Evolutionary conservation across 106 monocot genomes (phyloP).

Genomic region (Amphibolis antarctica): DNA sequence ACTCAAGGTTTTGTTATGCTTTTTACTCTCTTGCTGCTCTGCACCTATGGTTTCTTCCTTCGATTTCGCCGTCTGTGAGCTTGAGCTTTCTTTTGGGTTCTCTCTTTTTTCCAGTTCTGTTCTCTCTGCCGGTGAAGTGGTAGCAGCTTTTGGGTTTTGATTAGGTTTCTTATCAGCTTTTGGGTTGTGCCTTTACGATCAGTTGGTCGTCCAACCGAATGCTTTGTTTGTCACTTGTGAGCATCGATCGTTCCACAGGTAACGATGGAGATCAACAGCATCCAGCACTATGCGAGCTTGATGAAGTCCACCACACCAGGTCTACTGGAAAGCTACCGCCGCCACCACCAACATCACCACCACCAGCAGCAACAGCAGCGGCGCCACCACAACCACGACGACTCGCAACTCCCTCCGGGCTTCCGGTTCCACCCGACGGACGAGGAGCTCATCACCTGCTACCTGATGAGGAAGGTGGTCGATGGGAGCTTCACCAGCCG

Average conservation of each 20-base stretch:
- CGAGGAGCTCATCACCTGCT: conserved; percentile 84
- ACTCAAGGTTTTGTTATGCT: no score
- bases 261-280: no score
- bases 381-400: neutral
- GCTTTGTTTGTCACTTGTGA: no score
- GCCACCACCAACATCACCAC: neutral
- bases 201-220: no score
- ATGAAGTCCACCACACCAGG: neutral
- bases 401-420: conserved; percentile 64
- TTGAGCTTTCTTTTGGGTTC: no score
- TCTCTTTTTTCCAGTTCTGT: no score
- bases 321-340: neutral
- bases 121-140: neutral
- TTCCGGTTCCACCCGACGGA: conserved; percentile 97
- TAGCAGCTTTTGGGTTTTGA: conserved; percentile 1
- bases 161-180: no score
- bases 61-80: no score
- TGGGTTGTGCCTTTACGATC: no score
- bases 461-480: conserved; percentile 73
- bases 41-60: no score
- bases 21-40: no score
- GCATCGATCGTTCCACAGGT: no score
- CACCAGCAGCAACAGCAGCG: neutral
- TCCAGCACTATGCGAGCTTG: neutral
- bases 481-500: conserved; percentile 62